phyloP scores from a whole-genome alignment of 1,139 yeast genomes.

The Protomyces inundatus region DNA sequence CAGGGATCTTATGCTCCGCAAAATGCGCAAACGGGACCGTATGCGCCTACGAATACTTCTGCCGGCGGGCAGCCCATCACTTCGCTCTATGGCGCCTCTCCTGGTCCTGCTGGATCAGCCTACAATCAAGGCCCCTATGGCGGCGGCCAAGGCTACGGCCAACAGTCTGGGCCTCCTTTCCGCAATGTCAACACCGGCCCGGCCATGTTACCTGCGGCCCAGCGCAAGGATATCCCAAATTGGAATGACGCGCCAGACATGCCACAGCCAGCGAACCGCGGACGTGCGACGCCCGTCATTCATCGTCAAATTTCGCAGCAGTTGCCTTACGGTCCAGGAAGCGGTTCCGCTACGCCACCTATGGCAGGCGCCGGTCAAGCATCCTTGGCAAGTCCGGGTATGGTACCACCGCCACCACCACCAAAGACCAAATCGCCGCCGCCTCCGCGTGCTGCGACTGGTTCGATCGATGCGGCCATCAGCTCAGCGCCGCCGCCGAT shows the following conservation, averaged over 20 bases:
- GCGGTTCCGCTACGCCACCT: not conserved
- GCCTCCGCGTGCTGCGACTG: conserved; percentile 56
- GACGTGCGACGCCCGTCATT: conserved; percentile 51
- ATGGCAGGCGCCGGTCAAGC: not conserved
- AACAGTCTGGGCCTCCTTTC: conserved; percentile 11
- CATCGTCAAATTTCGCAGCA: conserved; percentile 38
- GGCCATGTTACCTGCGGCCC: conserved; percentile 34
- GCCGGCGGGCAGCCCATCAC: not conserved
- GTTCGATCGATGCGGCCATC: conserved; percentile 93
- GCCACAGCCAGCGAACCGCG: conserved; percentile 40
- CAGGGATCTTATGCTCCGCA: not conserved
- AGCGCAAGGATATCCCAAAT: conserved; percentile 67
- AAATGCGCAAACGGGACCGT: not conserved
- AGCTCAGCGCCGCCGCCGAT: conserved; percentile 31
- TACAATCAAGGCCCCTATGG: conserved; percentile 1
- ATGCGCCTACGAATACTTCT: not conserved
- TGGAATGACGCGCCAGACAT: conserved; percentile 90
- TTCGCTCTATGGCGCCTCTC: not conserved
- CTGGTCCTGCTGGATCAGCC: not conserved
- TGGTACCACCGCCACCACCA: conserved; percentile 27
- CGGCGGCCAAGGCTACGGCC: not conserved
- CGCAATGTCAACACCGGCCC: conserved; percentile 26
- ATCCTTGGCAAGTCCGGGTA: not conserved
- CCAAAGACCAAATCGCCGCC: conserved; percentile 27
- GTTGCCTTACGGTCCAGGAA: conserved; percentile 29